Percentiles rank a stretch among this genome's conserved stretches.
phyloP scores from a whole-genome alignment of 352 stramenopile species.

The Pythium rhizo-oryzae region DNA sequence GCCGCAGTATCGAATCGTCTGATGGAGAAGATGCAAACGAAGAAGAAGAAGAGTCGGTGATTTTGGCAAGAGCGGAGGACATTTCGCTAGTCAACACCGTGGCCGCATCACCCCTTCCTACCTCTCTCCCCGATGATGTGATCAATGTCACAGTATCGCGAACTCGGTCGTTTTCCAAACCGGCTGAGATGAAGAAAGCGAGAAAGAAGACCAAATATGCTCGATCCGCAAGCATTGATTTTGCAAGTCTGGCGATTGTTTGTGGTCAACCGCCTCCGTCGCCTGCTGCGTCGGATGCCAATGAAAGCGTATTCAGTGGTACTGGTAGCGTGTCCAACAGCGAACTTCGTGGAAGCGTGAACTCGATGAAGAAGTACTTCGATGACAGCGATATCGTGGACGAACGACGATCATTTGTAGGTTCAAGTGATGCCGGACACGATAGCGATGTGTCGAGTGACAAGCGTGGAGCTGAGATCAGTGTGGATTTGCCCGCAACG shows the following conservation, averaged over 20 bases:
- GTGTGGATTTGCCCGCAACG: constrained; percentile 49
- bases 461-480: neutral
- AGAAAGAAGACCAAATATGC: constrained; percentile 57
- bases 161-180: constrained; percentile 12
- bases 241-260: constrained; percentile 52
- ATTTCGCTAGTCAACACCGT: neutral
- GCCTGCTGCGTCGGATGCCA: constrained; percentile 15
- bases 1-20: constrained; percentile 20
- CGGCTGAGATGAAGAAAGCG: constrained; percentile 14
- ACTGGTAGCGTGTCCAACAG: constrained; percentile 17
- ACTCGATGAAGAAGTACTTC: constrained; percentile 59
- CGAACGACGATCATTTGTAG: constrained; percentile 24
- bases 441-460: constrained; percentile 16
- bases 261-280: constrained; percentile 15
- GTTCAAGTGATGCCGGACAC: constrained; percentile 17
- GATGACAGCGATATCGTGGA: constrained; percentile 86
- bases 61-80: neutral
- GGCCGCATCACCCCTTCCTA: constrained; percentile 5
- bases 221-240: constrained; percentile 77
- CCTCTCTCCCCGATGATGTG: constrained; percentile 20
- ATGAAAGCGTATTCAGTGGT: constrained; percentile 19
- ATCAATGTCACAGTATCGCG: constrained; percentile 5
- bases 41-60: constrained; percentile 16
- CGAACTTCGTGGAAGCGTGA: constrained; percentile 34
- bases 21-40: constrained; percentile 35